Percentiles rank a stretch among this genome's conserved stretches.
phyloP scores from a whole-genome alignment of 1,284 basidiomycete species.

The Trichosporon ovoides region DNA sequence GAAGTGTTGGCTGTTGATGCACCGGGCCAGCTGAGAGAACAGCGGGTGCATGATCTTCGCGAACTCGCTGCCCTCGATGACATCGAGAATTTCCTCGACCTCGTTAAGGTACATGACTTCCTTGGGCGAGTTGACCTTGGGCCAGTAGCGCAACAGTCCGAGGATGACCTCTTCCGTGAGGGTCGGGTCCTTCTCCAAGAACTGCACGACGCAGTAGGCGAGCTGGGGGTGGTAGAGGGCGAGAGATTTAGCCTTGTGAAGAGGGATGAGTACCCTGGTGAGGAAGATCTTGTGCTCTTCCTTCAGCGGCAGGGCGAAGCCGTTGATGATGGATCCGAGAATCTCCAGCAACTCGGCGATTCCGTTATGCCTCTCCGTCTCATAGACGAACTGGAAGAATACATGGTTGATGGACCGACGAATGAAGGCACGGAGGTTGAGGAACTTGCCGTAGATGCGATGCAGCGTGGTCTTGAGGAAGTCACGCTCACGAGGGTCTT shows the following conservation, averaged over 20 bases:
- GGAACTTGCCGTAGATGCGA: slow-evolving; percentile 99
- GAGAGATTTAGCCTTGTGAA: slow-evolving; percentile 96
- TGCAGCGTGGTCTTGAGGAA: slow-evolving; percentile 99
- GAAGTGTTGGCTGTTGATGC: slow-evolving; percentile 99
- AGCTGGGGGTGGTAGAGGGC: slow-evolving; percentile 97
- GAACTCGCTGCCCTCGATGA: slow-evolving; percentile 95
- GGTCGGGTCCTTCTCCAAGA: slow-evolving; percentile 90
- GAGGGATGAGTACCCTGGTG: slow-evolving; percentile 87
- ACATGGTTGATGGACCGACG: slow-evolving; percentile 99
- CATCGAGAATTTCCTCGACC: slow-evolving; percentile 97
- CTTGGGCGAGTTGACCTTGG: slow-evolving; percentile 99
- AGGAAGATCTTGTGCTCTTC: slow-evolving; percentile 99
- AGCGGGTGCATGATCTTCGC: slow-evolving; percentile 91
- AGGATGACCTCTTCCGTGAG: slow-evolving; percentile 94
- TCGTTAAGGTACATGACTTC: slow-evolving; percentile 99
- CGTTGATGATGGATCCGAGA: slow-evolving; percentile 98
- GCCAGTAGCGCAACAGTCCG: slow-evolving; percentile 94
- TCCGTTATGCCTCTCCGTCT: slow-evolving; percentile 97
- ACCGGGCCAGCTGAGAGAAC: slow-evolving; percentile 91
- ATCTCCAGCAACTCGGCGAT: slow-evolving; percentile 98
- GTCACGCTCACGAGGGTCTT: slow-evolving; percentile 97
- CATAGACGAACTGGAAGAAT: slow-evolving; percentile 98
- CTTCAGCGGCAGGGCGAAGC: slow-evolving; percentile 95
- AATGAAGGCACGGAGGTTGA: slow-evolving; percentile 97
- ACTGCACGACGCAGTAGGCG: slow-evolving; percentile 98